Base-by-base conservation (phyloP, 352 stramenopile species). In the Globisporangium nodosum region DNA sequence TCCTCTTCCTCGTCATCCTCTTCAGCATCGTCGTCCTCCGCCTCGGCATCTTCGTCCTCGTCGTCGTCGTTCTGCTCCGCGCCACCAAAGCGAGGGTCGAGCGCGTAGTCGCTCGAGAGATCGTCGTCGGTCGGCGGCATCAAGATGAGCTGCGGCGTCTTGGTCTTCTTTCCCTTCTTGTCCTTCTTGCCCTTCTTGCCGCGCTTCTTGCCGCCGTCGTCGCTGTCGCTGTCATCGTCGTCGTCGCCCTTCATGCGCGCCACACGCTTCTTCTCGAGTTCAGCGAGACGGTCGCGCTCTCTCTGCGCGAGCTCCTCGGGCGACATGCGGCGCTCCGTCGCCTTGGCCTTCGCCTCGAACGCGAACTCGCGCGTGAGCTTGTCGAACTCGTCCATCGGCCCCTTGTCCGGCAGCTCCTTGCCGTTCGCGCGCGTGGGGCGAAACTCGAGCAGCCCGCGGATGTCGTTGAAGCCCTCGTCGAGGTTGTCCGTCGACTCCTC, bases 161-260 rank as follows among this genome's bases (percentile, higher is more conserved):
- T 78, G 24, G 16, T 35, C 56, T 56, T 57, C 56, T 60, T 60
- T 45, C 43, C 54, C 54, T 76, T 68, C 64, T 83, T 78, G 45
- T 54, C 65, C 45, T 76, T 78, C 50, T 58, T 63, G 9, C 12
- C 18, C 68, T 82, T 85, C 49, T 65, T 70, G 37, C 76, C 71
- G 49, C 64, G 69, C 66, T 84, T 90, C 20, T 81, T 73, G 30
- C 68, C 71, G 27, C 56, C 73, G 0, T 78, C 74, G 7, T 82
- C 74, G 35, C 96, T 89, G 42, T 87, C 80, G 24, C 30, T 37
- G 16, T 83, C 72, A 9, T 82, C 72, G 18, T 70, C 69, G 4
- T 88, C 78, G 50, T 96, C 90, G n/a, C 93, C 93, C 58, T 96
- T 90, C 96, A 99, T 99, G 49, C 95, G 80, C 5, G 89, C 90